Evolutionary conservation across 2,329 filamentous ascomycete species (phyloP), one percentile per base, ranked within the genome.

Genomic region (Lizonia empirigonia): DNA sequence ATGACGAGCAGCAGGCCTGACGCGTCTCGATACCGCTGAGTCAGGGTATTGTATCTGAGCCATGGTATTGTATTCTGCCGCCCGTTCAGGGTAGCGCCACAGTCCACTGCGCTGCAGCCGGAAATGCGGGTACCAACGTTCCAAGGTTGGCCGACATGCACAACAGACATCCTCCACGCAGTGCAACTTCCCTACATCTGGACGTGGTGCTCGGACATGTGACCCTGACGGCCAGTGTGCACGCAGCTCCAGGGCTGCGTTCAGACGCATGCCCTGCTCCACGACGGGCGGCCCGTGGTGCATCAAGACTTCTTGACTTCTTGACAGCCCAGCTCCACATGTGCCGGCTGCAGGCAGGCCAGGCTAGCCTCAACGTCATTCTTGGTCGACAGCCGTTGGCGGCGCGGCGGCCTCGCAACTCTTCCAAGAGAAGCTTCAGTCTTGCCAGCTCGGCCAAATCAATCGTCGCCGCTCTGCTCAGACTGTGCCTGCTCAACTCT

Each of bases 361-460:
- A 30, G 42, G 44, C 32, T 42, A 47, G 49, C 24, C 39, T 37
- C 37, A 47, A 52, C 49, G 49, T 52, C 49, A 52, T 52, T 33
- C 12, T 26, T 15, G 30, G 37, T 45, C 37, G 49, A 52, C 37
- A 52, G 33, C 49, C 49, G 49, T 38, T 52, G 33, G 42, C 36
- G 15, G 24, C 36, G 24, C 49, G 29, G 42, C 32, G 47, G 38
- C 7, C 49, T 35, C 42, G 33, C 27, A 23, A 34, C 9, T 12
- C 44, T 22, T 36, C n/a, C 35, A 38, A 42, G 42, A 47, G 33
- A 26, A 9, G 35, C 32, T 22, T 24, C 24, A 16, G 7, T 22
- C 32, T 36, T 38, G 33, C 38, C 49, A 34, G 19, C 32, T 18
- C 35, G 10, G 6, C n/a, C 16, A n/a, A n/a, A n/a, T n/a, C n/a